A percentile compares a stretch with the other conserved stretches of the same genome.
phyloP scores from a whole-genome alignment of 148 eudicot genomes.

The Arctostaphylos glauca region DNA sequence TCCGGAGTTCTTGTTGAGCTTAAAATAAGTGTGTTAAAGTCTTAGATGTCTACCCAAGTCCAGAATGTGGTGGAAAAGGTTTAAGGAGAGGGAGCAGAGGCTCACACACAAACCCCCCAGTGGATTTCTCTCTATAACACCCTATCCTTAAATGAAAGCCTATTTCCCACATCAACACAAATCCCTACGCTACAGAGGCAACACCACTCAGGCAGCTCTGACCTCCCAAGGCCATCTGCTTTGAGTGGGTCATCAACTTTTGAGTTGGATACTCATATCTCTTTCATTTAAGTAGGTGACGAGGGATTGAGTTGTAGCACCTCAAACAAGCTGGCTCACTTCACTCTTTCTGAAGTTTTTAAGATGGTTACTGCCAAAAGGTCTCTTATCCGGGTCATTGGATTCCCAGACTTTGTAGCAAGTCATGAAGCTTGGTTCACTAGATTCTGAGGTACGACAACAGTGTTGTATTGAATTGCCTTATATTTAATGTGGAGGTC shows the following conservation, averaged over 20 bases:
- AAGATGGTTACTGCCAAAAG: not conserved
- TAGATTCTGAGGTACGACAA: not conserved
- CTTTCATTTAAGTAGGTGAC: not conserved
- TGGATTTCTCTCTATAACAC: not conserved
- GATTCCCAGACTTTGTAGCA: not conserved
- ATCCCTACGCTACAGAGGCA: not conserved
- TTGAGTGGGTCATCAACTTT: not conserved
- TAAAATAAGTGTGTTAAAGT: no score
- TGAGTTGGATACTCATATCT: not conserved
- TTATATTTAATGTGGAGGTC: not conserved
- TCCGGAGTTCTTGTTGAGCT: no score
- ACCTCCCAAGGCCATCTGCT: not conserved
- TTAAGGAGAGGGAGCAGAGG: no score
- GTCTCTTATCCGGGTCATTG: not conserved
- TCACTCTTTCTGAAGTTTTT: not conserved
- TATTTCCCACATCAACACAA: not conserved
- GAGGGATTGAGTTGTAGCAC: not conserved
- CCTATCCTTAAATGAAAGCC: not conserved
- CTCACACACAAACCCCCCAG: no score
- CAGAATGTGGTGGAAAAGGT: no score
- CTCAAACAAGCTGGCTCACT: not conserved
- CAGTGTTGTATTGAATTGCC: not conserved
- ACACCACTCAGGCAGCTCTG: not conserved
- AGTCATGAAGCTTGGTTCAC: not conserved
- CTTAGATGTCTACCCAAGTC: no score